These are phyloP conservation scores for Alliaria petiolata DNA, from an alignment of 345 rosid genomes.

Conservation along the genomic window DNA sequence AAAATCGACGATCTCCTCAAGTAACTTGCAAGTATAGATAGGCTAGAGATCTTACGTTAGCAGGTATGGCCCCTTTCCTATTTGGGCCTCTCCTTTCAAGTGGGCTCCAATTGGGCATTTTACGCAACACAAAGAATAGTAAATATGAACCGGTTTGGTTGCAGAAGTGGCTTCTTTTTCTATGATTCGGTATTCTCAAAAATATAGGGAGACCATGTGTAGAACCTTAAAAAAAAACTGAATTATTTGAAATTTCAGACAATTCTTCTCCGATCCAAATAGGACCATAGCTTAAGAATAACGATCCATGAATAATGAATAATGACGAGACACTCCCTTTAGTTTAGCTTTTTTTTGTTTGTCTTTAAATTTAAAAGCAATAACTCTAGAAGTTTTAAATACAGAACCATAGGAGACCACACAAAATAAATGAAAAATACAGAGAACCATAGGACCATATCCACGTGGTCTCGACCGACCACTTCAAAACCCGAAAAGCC, in stretches of 20 bases:
- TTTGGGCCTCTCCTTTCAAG: background rate
- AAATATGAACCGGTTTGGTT: background rate
- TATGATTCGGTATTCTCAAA: no score
- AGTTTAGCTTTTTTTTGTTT: constrained; percentile 14
- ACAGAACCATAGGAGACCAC: no score
- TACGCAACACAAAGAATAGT: background rate
- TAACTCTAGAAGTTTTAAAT: constrained; percentile 3
- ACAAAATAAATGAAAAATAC: background rate
- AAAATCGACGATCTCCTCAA: constrained; percentile 16
- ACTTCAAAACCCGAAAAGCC: constrained; percentile 17
- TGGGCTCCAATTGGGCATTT: background rate
- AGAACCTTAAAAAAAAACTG: no score
- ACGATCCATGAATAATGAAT: background rate
- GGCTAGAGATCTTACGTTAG: constrained; percentile 12
- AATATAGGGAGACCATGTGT: no score
- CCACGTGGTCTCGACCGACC: constrained; percentile 39
- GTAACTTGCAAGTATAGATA: constrained; percentile 32
- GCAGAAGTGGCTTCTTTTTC: background rate
- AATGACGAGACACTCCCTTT: background rate
- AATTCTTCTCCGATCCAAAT: background rate
- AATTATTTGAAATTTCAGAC: background rate
- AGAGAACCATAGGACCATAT: constrained; percentile 19
- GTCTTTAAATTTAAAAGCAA: constrained; percentile 22
- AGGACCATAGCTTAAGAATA: no score
- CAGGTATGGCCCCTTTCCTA: background rate